Conservation (phyloP, 352 stramenopile genomes). For the Phytophthora tentaculata region DNA sequence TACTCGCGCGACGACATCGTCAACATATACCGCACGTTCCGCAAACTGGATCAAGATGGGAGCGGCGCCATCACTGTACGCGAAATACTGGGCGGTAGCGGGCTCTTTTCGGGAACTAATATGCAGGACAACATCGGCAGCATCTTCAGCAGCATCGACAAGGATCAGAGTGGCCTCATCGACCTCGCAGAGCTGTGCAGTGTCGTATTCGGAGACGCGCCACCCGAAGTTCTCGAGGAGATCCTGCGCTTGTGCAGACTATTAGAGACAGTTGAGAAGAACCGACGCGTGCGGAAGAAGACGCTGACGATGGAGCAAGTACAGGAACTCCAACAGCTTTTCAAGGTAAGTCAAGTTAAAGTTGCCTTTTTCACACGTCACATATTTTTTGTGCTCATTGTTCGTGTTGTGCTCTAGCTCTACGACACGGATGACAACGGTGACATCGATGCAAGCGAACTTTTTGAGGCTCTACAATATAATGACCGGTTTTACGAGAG, state of each 20-base stretch:
- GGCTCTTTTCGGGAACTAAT: conserved; percentile 63
- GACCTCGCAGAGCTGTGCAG: conserved; percentile 67
- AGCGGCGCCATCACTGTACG: conserved; percentile 69
- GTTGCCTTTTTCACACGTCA: conserved; percentile 36
- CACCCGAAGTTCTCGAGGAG: conserved; percentile 48
- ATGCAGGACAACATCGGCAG: conserved; percentile 75
- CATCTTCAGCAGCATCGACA: conserved; percentile 82
- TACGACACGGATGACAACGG: conserved; percentile 77
- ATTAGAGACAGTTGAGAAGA: conserved; percentile 57
- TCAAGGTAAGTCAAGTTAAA: conserved; percentile 46
- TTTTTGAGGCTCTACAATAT: conserved; percentile 69
- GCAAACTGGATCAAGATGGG: conserved; percentile 72
- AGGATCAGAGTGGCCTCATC: conserved; percentile 78
- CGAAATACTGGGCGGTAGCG: conserved; percentile 65
- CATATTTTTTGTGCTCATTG: conserved; percentile 18
- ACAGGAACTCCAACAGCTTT: conserved; percentile 67
- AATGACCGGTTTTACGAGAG: conserved; percentile 80
- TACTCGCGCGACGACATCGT: conserved; percentile 75
- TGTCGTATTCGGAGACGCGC: conserved; percentile 65
- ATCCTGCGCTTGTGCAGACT: conserved; percentile 65
- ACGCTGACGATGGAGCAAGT: conserved; percentile 62
- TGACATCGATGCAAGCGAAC: conserved; percentile 70
- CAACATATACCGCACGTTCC: conserved; percentile 78
- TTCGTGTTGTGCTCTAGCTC: conserved; percentile 28
- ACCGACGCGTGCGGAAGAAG: conserved; percentile 57